Percentiles rank a stretch among this genome's conserved stretches.
Conservation (phyloP, 2,329 filamentous ascomycete species). For the Aspergillus sp. region DNA sequence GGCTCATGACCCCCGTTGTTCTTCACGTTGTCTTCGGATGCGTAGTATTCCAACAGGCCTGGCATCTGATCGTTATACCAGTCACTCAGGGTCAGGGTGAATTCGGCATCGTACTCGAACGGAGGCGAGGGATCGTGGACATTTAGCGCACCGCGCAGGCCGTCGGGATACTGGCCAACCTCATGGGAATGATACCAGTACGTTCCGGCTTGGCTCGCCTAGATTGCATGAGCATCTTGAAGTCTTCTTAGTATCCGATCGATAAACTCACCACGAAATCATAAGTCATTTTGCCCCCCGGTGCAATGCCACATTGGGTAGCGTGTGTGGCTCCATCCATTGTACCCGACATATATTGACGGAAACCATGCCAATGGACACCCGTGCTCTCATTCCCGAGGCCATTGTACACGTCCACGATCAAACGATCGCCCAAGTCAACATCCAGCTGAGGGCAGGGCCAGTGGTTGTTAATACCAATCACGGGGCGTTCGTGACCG, state of each 20-base stretch:
- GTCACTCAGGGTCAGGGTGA: slow-evolving; percentile 58
- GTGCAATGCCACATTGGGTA: slow-evolving; percentile 59
- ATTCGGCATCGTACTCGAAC: slow-evolving; percentile 56
- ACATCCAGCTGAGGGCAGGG: slow-evolving; percentile 54
- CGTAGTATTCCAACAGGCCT: slow-evolving; percentile 39
- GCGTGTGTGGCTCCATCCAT: slow-evolving; percentile 64
- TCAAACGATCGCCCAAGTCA: slow-evolving; percentile 29
- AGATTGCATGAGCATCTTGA: slow-evolving; percentile 19
- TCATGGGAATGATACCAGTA: slow-evolving; percentile 74
- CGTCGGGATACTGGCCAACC: slow-evolving; percentile 62
- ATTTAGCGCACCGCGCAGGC: slow-evolving; percentile 56
- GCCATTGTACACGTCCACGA: slow-evolving; percentile 33
- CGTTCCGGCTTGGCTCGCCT: slow-evolving; percentile 55
- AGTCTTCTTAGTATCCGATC: slow-evolving; percentile 14
- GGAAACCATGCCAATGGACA: slow-evolving; percentile 61
- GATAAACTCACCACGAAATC: slow-evolving; percentile 47
- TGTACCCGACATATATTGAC: slow-evolving; percentile 56
- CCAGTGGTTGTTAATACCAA: slow-evolving; percentile 71
- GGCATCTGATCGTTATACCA: slow-evolving; percentile 60
- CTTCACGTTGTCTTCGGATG: slow-evolving; percentile 32
- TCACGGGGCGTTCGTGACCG: slow-evolving; percentile 54
- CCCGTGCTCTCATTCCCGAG: slow-evolving; percentile 31
- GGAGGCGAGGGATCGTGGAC: slow-evolving; percentile 56
- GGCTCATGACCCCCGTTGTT: slow-evolving; percentile 52
- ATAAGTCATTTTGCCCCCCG: slow-evolving; percentile 60